phyloP scores from a whole-genome alignment of 2,329 filamentous ascomycete species.

The Zymoseptoria passerinii region DNA sequence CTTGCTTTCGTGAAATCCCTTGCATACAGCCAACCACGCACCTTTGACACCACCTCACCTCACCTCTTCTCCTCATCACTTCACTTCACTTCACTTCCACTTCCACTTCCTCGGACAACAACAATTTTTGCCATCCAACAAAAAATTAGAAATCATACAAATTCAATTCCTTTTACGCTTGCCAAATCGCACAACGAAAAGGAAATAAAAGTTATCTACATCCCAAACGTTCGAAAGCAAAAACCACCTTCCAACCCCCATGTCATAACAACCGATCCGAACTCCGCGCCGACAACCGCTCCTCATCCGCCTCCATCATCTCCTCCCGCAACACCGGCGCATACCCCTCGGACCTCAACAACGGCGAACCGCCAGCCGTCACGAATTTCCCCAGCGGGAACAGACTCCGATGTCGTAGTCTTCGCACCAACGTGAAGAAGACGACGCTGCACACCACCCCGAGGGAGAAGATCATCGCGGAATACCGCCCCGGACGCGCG shows the following conservation, averaged over 20 bases:
- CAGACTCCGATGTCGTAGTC: background rate
- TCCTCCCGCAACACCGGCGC: background rate
- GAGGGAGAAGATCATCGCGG: slow-evolving; percentile 3
- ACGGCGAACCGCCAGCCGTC: background rate
- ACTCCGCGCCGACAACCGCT: background rate
- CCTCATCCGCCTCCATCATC: background rate
- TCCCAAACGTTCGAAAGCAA: too few species aligned
- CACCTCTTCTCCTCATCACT: background rate
- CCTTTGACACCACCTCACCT: background rate
- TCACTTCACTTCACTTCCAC: background rate
- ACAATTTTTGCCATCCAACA: too few species aligned
- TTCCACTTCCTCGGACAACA: too few species aligned
- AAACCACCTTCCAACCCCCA: too few species aligned
- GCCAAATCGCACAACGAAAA: background rate
- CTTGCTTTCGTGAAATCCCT: background rate
- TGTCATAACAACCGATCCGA: background rate
- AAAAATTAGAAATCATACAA: too few species aligned
- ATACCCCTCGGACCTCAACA: background rate
- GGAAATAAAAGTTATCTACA: background rate
- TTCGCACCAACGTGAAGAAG: slow-evolving; percentile 1
- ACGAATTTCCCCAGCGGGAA: background rate
- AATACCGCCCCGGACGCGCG: background rate
- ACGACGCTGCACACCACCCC: slow-evolving; percentile 4
- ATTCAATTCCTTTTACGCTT: background rate
- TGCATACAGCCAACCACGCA: background rate